Evolutionary conservation across 2,329 filamentous ascomycete genomes (phyloP).

Genomic region (Sclerotinia spermophila): DNA sequence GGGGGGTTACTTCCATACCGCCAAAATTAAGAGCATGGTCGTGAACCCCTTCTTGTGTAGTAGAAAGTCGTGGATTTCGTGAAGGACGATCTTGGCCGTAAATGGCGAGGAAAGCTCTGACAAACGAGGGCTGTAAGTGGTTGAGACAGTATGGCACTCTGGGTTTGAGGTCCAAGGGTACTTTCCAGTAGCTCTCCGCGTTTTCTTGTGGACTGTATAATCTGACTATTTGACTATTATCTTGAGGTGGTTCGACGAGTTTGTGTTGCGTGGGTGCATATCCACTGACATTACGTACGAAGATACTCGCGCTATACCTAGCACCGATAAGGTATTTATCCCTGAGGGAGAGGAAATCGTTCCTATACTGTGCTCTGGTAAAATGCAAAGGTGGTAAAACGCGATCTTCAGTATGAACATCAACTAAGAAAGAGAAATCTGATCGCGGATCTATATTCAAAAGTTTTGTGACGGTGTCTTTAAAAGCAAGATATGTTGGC

Average conservation of each 20-base stretch:
- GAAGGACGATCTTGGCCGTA: neutral
- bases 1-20: conserved; percentile 23
- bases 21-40: conserved; percentile 22
- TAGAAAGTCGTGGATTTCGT: conserved; percentile 18
- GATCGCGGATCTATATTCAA: conserved; percentile 14
- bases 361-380: conserved; percentile 8
- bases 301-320: neutral
- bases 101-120: neutral
- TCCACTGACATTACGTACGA: conserved; percentile 1
- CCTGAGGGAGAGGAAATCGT: conserved; percentile 5
- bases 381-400: neutral
- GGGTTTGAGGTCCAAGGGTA: conserved; percentile 18
- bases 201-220: neutral
- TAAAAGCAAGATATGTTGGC: conserved; percentile 5
- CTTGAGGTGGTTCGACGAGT: neutral
- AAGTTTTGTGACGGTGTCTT: conserved; percentile 6
- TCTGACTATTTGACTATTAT: neutral
- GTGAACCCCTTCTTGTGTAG: neutral
- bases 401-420: conserved; percentile 7
- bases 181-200: conserved; percentile 27
- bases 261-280: neutral
- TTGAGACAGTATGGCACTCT: conserved; percentile 24
- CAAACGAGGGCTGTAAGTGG: conserved; percentile 23
- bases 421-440: conserved; percentile 11
- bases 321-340: neutral